Percentiles rank a stretch among this genome's conserved stretches.
Evolutionary conservation across 164 flowering plant genomes (phyloP).

Genomic region (Nelumbo lutea): DNA sequence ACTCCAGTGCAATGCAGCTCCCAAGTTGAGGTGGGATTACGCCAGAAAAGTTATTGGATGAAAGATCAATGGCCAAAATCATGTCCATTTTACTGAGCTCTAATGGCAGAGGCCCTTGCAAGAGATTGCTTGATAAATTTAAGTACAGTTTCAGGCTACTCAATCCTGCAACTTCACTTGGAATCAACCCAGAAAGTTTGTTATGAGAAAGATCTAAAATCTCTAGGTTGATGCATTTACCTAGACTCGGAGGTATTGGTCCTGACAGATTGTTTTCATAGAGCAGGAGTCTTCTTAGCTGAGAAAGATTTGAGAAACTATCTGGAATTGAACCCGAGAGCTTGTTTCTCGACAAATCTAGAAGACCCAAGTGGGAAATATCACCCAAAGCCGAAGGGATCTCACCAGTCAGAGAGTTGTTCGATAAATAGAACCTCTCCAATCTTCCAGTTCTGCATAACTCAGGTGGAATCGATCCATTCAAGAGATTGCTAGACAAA

Average conservation of each 20-base stretch:
- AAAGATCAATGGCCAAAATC: slow-evolving; percentile 78
- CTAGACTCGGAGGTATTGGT: slow-evolving; percentile 63
- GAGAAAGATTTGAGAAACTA: slow-evolving; percentile 61
- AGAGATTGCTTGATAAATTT: slow-evolving; percentile 64
- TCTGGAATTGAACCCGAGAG: slow-evolving; percentile 82
- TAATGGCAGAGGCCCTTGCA: slow-evolving; percentile 62
- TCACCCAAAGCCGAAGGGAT: slow-evolving; percentile 63
- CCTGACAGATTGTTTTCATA: slow-evolving; percentile 69
- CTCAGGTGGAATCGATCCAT: slow-evolving; percentile 62
- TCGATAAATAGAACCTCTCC: slow-evolving; percentile 68
- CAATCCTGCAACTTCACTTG: slow-evolving; percentile 67
- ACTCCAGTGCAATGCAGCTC: slow-evolving; percentile 83
- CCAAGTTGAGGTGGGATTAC: slow-evolving; percentile 68
- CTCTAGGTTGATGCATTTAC: slow-evolving; percentile 68
- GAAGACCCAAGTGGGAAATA: slow-evolving; percentile 69
- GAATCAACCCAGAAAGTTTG: slow-evolving; percentile 53
- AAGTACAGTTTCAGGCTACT: slow-evolving; percentile 72
- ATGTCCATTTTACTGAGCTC: slow-evolving; percentile 92
- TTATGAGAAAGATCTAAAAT: slow-evolving; percentile 78
- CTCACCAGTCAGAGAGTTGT: slow-evolving; percentile 62
- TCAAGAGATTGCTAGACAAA: slow-evolving; percentile 69
- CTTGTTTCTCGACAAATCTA: slow-evolving; percentile 71
- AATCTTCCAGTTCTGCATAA: slow-evolving; percentile 46
- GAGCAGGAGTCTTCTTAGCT: slow-evolving; percentile 66
- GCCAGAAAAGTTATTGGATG: slow-evolving; percentile 63